A percentile compares a stretch with the other conserved stretches of the same genome.
phyloP scores from a whole-genome alignment of 2,329 filamentous ascomycete genomes.

The Dendryphion nanum region DNA sequence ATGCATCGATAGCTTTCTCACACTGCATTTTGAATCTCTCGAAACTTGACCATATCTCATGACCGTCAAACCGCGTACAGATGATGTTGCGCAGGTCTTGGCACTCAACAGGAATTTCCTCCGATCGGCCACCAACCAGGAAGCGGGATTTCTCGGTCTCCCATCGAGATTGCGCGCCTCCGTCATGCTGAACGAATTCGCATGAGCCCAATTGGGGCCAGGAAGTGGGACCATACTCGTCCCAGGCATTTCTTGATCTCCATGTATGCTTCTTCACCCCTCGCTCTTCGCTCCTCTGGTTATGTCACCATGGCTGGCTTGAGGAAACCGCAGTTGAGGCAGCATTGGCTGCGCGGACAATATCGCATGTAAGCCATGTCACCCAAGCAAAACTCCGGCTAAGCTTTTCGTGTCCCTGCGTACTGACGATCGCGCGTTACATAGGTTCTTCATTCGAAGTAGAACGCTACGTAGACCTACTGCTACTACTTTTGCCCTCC shows the following conservation, averaged over 20 bases:
- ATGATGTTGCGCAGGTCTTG: too few relatives aligned
- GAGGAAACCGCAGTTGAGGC: constrained; percentile 18
- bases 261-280: neutral
- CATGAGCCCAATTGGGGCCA: constrained; percentile 18
- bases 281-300: too few relatives aligned
- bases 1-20: too few relatives aligned
- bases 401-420: neutral
- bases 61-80: too few relatives aligned
- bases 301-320: neutral
- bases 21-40: too few relatives aligned
- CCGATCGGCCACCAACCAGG: too few relatives aligned
- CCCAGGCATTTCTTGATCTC: neutral
- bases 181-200: constrained; percentile 11
- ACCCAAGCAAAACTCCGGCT: neutral
- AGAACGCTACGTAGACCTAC: constrained; percentile 9
- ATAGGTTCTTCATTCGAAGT: constrained; percentile 23
- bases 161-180: too few relatives aligned
- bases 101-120: too few relatives aligned
- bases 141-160: too few relatives aligned
- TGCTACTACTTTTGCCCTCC: constrained; percentile 15
- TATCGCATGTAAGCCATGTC: constrained; percentile 28
- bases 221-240: neutral
- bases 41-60: too few relatives aligned
- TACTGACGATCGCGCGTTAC: neutral
- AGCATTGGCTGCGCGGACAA: constrained; percentile 26